Evolutionary conservation across 2,329 filamentous ascomycete species (phyloP).

Genomic region (Aspergillus pseudonomiae): DNA sequence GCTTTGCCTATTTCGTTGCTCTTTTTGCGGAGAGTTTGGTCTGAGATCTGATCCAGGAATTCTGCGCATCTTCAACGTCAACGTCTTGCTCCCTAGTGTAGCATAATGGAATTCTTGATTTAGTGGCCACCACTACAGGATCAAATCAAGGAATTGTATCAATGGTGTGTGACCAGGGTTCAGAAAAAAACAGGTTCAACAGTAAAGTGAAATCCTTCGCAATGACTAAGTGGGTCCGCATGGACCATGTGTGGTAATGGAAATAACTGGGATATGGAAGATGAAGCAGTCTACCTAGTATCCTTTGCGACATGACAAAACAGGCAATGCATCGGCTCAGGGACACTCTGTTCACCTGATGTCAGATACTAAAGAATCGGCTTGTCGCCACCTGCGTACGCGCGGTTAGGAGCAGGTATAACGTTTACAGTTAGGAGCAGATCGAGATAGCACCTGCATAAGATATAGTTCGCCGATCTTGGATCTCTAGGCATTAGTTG

Average conservation of each 20-base stretch:
- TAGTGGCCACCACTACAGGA: neutral
- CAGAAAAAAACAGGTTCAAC: neutral
- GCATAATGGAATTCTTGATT: too few relatives aligned
- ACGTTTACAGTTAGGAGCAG: neutral
- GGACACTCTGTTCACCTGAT: neutral
- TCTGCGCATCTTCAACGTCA: neutral
- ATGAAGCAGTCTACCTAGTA: neutral
- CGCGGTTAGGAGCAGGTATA: neutral
- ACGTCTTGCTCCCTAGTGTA: neutral
- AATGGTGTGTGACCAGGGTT: neutral
- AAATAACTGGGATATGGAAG: neutral
- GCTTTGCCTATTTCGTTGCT: neutral
- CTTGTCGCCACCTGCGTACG: neutral
- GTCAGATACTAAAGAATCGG: neutral
- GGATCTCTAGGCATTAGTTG: neutral
- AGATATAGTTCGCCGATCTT: constrained; percentile 4
- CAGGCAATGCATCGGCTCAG: neutral
- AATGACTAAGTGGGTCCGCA: neutral
- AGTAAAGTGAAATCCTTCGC: neutral
- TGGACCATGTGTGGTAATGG: neutral
- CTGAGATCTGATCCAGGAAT: neutral
- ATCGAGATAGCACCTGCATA: neutral
- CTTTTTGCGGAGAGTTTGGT: neutral
- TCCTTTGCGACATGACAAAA: neutral
- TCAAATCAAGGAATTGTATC: neutral